A percentile compares a stretch with the other conserved stretches of the same genome.
These are phyloP conservation scores for Tillandsia fasciculata DNA, from an alignment of 176 grass and related monocot species.

Conservation along the genomic window DNA sequence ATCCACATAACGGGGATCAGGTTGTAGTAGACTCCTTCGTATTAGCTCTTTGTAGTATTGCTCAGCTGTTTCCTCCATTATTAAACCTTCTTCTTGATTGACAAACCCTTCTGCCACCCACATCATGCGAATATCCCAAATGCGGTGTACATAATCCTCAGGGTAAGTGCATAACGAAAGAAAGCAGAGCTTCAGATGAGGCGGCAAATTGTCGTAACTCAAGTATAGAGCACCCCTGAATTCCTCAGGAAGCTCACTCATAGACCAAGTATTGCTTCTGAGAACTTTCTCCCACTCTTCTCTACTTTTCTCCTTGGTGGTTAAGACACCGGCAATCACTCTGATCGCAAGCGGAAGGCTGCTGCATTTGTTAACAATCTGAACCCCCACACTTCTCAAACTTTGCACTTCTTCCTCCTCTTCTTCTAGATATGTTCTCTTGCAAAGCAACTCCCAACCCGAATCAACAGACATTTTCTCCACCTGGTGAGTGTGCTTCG, in stretches of 20 bases:
- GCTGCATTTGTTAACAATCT: slow-evolving; percentile 30
- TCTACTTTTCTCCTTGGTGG: background rate
- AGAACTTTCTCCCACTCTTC: slow-evolving; percentile 21
- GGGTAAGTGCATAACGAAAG: slow-evolving; percentile 30
- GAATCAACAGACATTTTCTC: slow-evolving; percentile 1
- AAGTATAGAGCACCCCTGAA: slow-evolving; percentile 20
- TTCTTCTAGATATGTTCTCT: background rate
- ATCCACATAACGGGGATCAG: background rate
- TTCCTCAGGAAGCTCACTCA: slow-evolving; percentile 11
- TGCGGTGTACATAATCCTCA: background rate
- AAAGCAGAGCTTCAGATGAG: slow-evolving; percentile 40
- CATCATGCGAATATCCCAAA: background rate
- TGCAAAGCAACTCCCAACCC: slow-evolving; percentile 11
- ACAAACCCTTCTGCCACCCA: slow-evolving; percentile 45
- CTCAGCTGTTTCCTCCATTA: background rate
- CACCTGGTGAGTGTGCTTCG: slow-evolving; percentile 17
- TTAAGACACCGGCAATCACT: slow-evolving; percentile 17
- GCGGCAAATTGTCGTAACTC: slow-evolving; percentile 32
- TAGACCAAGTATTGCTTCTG: slow-evolving; percentile 18
- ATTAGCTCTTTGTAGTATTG: too few species aligned
- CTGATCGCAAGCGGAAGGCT: slow-evolving; percentile 36
- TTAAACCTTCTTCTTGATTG: background rate
- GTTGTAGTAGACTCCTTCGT: too few species aligned
- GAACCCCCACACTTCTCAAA: background rate
- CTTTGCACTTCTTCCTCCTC: background rate